Base-by-base conservation (phyloP, 2,329 filamentous ascomycete species). In the Juglanconis juglandina region DNA sequence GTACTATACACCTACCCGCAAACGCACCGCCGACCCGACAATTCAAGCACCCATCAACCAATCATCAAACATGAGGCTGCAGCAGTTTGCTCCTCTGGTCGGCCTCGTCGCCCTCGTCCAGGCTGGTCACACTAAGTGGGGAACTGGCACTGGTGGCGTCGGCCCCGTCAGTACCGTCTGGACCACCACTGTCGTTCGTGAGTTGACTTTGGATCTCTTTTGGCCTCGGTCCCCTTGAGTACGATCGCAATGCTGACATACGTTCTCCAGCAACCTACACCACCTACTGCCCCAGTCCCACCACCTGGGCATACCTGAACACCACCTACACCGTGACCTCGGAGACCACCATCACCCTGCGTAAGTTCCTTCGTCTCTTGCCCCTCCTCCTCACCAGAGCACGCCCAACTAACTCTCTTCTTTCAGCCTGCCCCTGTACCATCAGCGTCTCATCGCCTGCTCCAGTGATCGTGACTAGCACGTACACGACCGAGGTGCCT, bases 351-450 rank as follows among this genome's bases (percentile, higher is more conserved):
- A 56, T 81, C 59, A 80, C 78, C 64, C 70, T 81, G 65, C 77
- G 77, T 79, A 68, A 68, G 76, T 67, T 41, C 24, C 33, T 34
- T 51, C 14, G 34, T 34, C 34, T 33, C 5, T 51, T 5, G 37
- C 4, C 13, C n/a, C 17, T 11, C 33, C 1, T 5, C 10, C 14
- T 61, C 5, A 14, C 13, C 30, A 49, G 4, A 4, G 2, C 47
- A 34, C 34, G n/a, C 5, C 11, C 47, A 53, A 61, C 70, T 76
- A 62, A 76, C 66, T 24, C 24, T 24, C 13, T 52, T 57, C 5
- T 14, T 34, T n/a, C 48, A 78, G 77, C 80, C 72, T 81, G 79
- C 66, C 78, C 78, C 57, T 80, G 78, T 68, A 78, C 76, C 41
- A 64, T 79, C 55, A 76, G 72, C 56, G 68, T 74, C 61, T 67